A percentile compares a stretch with the other conserved stretches of the same genome.
Evolutionary conservation across 2,329 filamentous ascomycete genomes (phyloP).

Genomic region (Neopestalotiopsis rosae): DNA sequence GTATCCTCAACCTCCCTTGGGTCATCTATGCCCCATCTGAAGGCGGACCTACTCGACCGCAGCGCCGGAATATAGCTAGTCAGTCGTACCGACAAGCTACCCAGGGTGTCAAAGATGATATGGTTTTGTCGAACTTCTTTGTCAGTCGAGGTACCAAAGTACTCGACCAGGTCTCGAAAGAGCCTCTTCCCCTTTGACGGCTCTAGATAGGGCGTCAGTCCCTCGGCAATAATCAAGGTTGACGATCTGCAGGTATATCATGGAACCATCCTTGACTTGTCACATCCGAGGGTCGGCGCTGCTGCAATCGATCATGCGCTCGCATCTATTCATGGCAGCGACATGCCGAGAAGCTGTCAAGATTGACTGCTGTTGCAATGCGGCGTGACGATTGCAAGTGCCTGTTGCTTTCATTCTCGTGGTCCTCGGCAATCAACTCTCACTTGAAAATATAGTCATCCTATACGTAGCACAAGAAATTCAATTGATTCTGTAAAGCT

Average conservation of each 20-base stretch:
- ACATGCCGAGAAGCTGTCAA: too few relatives aligned
- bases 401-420: too few relatives aligned
- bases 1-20: conserved; percentile 3
- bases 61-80: conserved; percentile 15
- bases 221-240: conserved; percentile 28
- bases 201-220: conserved; percentile 29
- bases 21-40: conserved; percentile 18
- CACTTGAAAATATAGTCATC: too few relatives aligned
- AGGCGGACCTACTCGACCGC: conserved; percentile 13
- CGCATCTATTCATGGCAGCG: too few relatives aligned
- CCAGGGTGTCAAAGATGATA: conserved; percentile 16
- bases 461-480: too few relatives aligned
- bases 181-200: conserved; percentile 24
- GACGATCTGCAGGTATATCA: conserved; percentile 26
- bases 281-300: conserved; percentile 22
- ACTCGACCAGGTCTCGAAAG: conserved; percentile 17
- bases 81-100: conserved; percentile 14
- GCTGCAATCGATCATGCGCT: too few relatives aligned
- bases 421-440: too few relatives aligned
- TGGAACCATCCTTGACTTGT: conserved; percentile 26
- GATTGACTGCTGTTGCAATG: too few relatives aligned
- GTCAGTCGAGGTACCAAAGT: conserved; percentile 1
- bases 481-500: too few relatives aligned
- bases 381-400: too few relatives aligned
- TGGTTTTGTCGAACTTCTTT: not conserved